A percentile compares a stretch with the other conserved stretches of the same genome.
Evolutionary conservation across 345 rosid species (phyloP).

Genomic region (Aquilaria malaccensis): DNA sequence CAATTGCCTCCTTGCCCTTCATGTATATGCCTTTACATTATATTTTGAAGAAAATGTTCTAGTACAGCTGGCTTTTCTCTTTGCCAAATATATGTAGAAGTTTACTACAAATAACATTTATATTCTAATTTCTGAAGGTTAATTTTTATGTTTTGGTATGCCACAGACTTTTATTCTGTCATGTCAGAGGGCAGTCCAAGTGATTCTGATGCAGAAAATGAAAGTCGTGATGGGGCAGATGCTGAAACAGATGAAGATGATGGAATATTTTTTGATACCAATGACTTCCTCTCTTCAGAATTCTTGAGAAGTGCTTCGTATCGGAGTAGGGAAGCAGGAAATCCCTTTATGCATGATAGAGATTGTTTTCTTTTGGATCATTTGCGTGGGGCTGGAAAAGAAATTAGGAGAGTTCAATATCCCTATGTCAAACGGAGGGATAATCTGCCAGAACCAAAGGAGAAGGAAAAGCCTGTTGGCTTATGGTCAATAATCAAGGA

Average conservation of each 20-base stretch:
- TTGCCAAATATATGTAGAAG: not conserved
- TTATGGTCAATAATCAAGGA: constrained; percentile 98
- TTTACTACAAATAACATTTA: not conserved
- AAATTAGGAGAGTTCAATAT: constrained; percentile 52
- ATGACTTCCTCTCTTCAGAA: constrained; percentile 80
- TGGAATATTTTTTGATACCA: constrained; percentile 69
- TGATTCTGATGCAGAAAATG: constrained; percentile 86
- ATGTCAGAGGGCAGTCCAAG: constrained; percentile 92
- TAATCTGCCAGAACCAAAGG: constrained; percentile 92
- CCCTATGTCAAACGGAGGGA: constrained; percentile 86
- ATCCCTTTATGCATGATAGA: constrained; percentile 46
- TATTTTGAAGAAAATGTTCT: too few relatives aligned
- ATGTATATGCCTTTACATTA: too few relatives aligned
- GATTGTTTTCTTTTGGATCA: constrained; percentile 56
- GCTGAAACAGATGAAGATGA: constrained; percentile 93
- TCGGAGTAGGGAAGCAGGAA: constrained; percentile 70
- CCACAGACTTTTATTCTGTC: constrained; percentile 95
- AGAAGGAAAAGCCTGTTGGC: constrained; percentile 94
- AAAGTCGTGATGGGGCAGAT: constrained; percentile 86
- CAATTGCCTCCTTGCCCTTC: too few relatives aligned
- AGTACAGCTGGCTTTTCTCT: not conserved
- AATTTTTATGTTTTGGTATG: constrained; percentile 15
- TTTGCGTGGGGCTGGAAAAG: constrained; percentile 32
- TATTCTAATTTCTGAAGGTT: not conserved
- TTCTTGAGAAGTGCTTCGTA: constrained; percentile 90